Conservation (phyloP, 106 monocot species). For the Cymbidium sinense region DNA sequence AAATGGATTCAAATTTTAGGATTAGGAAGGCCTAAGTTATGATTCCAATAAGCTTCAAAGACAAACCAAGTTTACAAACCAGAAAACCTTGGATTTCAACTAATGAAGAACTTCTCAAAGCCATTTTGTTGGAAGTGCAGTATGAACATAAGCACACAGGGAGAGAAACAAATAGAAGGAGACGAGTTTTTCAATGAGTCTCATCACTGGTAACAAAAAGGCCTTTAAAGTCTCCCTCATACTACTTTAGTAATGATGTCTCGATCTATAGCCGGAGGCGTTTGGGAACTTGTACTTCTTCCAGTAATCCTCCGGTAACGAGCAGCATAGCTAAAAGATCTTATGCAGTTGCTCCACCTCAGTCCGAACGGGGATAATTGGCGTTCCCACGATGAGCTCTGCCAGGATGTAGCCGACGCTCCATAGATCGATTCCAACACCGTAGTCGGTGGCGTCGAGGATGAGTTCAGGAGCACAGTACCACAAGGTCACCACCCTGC, state of each 20-base stretch:
- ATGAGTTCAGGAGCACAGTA: conserved; percentile 69
- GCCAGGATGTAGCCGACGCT: conserved; percentile 68
- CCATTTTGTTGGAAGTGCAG: no score
- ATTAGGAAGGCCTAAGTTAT: no score
- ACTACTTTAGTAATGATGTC: conserved; percentile 33
- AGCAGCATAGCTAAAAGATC: conserved; percentile 61
- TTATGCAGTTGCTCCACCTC: no score
- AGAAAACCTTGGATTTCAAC: no score
- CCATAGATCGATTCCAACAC: no score
- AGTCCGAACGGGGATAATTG: conserved; percentile 53
- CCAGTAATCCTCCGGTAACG: conserved; percentile 49
- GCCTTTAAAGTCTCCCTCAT: conserved; percentile 51
- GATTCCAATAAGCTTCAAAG: no score
- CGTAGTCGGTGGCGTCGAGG: conserved; percentile 47
- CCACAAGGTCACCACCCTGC: conserved; percentile 57
- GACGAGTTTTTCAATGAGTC: conserved; percentile 40
- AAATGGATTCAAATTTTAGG: no score
- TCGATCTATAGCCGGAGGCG: conserved; percentile 28
- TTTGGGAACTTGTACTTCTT: conserved; percentile 39
- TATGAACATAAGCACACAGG: no score
- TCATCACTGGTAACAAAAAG: conserved; percentile 27
- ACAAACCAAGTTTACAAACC: no score
- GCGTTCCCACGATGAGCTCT: conserved; percentile 39
- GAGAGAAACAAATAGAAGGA: no score
- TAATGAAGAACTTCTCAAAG: no score